Conservation (phyloP, 306 rosid genomes). For the Ceratonia siliqua region DNA sequence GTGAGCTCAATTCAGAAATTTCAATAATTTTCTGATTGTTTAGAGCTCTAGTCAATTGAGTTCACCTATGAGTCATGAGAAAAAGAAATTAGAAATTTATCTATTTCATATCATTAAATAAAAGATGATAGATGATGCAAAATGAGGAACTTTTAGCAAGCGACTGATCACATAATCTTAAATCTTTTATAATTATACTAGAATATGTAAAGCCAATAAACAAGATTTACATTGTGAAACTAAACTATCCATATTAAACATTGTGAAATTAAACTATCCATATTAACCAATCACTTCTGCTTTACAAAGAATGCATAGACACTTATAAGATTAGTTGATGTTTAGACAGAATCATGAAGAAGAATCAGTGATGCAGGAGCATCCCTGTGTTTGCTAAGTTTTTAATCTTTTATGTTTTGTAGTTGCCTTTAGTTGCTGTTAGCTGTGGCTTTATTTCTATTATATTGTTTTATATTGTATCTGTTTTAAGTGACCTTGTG, state of each 20-base stretch:
- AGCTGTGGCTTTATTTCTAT: too few relatives aligned
- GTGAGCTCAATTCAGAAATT: conserved; percentile 18
- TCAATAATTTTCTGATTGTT: not conserved
- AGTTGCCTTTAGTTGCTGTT: too few relatives aligned
- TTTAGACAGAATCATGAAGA: not conserved
- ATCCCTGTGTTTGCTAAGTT: too few relatives aligned
- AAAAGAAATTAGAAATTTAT: conserved; percentile 3
- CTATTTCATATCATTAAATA: not conserved
- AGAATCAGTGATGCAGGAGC: too few relatives aligned
- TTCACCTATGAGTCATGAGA: conserved; percentile 15
- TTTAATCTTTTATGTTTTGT: too few relatives aligned
- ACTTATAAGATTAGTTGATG: not conserved
- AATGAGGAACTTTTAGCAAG: not conserved
- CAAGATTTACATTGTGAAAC: not conserved
- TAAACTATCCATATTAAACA: not conserved
- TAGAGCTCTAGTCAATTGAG: not conserved
- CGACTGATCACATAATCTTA: not conserved
- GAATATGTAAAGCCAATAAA: not conserved
- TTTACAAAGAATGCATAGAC: not conserved
- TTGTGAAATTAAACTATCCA: not conserved
- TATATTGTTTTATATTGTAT: too few relatives aligned
- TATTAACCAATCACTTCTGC: not conserved
- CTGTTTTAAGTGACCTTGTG: too few relatives aligned
- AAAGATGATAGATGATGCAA: not conserved
- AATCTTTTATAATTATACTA: not conserved